Percentiles rank a stretch among this genome's conserved stretches.
Evolutionary conservation across 208 protist genomes (phyloP).

Genomic region (Sergeia podlipaevii): DNA sequence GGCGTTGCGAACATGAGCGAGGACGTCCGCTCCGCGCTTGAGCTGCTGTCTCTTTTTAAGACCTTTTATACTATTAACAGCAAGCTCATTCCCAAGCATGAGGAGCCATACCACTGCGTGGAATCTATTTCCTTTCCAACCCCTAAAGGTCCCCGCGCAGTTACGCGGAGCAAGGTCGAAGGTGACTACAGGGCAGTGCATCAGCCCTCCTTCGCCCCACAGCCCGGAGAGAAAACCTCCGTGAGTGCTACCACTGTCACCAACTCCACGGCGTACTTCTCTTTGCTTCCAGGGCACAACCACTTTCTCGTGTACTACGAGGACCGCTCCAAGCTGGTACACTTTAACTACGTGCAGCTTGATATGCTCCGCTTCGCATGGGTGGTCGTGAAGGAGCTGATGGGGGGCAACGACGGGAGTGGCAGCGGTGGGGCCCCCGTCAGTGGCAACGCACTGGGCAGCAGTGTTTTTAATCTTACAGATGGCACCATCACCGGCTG

Average conservation of each 20-base stretch:
- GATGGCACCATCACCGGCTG: slow-evolving; percentile 63
- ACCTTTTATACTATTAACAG: slow-evolving; percentile 44
- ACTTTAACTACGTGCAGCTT: slow-evolving; percentile 66
- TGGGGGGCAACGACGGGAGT: slow-evolving; percentile 49
- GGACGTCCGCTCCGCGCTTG: slow-evolving; percentile 21
- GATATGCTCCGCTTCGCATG: slow-evolving; percentile 74
- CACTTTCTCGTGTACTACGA: slow-evolving; percentile 80
- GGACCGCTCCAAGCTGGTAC: slow-evolving; percentile 29
- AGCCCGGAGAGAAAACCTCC: too few relatives aligned
- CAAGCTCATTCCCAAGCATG: slow-evolving; percentile 51
- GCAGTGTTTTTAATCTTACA: slow-evolving; percentile 34
- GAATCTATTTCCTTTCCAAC: slow-evolving; percentile 56
- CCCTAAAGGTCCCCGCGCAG: slow-evolving; percentile 48
- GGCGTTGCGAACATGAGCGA: neutral
- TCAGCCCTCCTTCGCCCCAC: too few relatives aligned
- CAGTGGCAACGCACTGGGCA: too few relatives aligned
- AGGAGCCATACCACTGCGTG: slow-evolving; percentile 36
- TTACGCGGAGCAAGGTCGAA: slow-evolving; percentile 61
- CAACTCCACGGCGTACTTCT: slow-evolving; percentile 60
- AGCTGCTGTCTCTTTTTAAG: slow-evolving; percentile 42
- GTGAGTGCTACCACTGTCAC: slow-evolving; percentile 27
- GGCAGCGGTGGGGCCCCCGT: too few relatives aligned
- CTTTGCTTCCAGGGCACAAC: slow-evolving; percentile 46
- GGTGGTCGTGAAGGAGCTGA: slow-evolving; percentile 60
- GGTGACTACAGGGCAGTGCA: slow-evolving; percentile 22